Base-by-base conservation (phyloP, 257 asterid species). In the Schizonepeta tenuifolia region DNA sequence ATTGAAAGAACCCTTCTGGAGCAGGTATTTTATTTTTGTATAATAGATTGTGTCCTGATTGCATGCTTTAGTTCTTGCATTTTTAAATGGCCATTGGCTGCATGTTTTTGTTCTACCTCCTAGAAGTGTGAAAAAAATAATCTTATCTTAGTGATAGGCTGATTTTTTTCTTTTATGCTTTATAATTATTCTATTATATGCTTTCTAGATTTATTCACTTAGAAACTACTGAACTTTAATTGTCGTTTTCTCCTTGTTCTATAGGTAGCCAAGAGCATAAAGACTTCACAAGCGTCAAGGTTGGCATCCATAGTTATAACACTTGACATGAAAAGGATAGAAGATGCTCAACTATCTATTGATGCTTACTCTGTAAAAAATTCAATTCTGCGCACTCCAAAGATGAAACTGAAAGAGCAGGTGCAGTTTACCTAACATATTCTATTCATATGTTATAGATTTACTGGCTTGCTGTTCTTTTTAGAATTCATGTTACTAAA, bases 241-340 rank as follows among this genome's bases (percentile, higher is more conserved):
- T 61, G 33, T 44, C 49, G 77, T 65, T 50, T 28, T 69, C 59
- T 68, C 69, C 79, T 67, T 80, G 40, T 65, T 77, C 60, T 78
- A 65, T 72, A 94, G 98, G 90, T 94, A 36, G 97, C 97, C 41
- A 86, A 83, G 85, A 88, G 90, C 79, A 72, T 94, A 67, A 91
- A 86, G 86, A 78, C 86, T 72, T 87, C 86, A 57, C 89, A 83
- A 81, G 74, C 91, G 9, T 79, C 96, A 21, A 88, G 94, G 72
- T 31, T 17, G 51, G 96, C 89, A 55, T 79, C 92, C 77, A 79
- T 94, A 58, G 81, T 85, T 68, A 80, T 94, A 46, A 82, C 89
- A 54, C 97, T 94, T 67, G 96, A 94, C 79, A 78, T 80, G 93
- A 83, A 78, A 79, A 79, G 74, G 49, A 86, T 93, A 72, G 82